Conservation (phyloP, 2,329 filamentous ascomycete species). For the Pseudocercospora crystallina region DNA sequence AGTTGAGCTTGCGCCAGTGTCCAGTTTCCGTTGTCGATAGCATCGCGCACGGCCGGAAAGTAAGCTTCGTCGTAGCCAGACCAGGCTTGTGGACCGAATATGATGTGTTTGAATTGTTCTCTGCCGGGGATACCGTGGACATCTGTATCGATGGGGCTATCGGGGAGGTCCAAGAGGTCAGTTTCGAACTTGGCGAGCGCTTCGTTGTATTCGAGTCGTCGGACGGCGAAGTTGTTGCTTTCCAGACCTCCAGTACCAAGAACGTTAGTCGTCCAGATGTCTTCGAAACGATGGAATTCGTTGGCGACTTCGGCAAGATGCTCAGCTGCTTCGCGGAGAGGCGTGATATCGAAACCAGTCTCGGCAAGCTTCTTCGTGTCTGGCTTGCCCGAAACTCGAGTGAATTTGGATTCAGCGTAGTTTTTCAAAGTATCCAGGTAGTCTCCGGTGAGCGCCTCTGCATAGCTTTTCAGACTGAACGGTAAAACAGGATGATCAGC, state of each 20-base stretch:
- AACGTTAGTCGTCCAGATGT: slow-evolving; percentile 71
- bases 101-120: slow-evolving; percentile 88
- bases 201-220: slow-evolving; percentile 74
- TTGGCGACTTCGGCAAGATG: slow-evolving; percentile 60
- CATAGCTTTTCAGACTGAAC: slow-evolving; percentile 76
- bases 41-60: slow-evolving; percentile 84
- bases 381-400: slow-evolving; percentile 5
- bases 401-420: slow-evolving; percentile 47
- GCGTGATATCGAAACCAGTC: slow-evolving; percentile 54
- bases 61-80: slow-evolving; percentile 65
- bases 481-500: slow-evolving; percentile 78
- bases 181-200: slow-evolving; percentile 81
- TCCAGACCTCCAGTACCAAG: slow-evolving; percentile 72
- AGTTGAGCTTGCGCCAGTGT: slow-evolving; percentile 65
- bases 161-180: slow-evolving; percentile 72
- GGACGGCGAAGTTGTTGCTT: slow-evolving; percentile 63
- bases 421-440: slow-evolving; percentile 68
- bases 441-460: slow-evolving; percentile 55
- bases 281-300: slow-evolving; percentile 73
- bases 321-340: slow-evolving; percentile 63
- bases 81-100: slow-evolving; percentile 83
- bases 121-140: slow-evolving; percentile 65
- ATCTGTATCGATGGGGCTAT: slow-evolving; percentile 11
- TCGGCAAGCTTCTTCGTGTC: slow-evolving; percentile 36
- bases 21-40: slow-evolving; percentile 72